Base-by-base conservation (phyloP, 176 grass and related monocot genomes). In the Oryza meridionalis region DNA sequence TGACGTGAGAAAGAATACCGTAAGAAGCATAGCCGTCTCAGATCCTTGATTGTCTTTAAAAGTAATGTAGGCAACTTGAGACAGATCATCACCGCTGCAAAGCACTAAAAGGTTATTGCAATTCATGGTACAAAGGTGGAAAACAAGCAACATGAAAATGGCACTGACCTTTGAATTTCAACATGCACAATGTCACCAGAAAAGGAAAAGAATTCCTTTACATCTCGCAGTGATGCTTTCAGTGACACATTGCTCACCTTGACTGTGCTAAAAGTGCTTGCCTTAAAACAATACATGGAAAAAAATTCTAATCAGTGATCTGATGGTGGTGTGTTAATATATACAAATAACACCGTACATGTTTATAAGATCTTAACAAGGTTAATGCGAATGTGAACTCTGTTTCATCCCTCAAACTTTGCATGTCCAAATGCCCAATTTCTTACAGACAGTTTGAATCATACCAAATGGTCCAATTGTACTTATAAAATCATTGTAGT, bases 21-120 rank as follows among this genome's bases (percentile, higher is more conserved):
- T 94, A 78, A 97, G 95, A 88, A 97, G 92, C 88, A 97, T 92
- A 21, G 95, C 95, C 8, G 88, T 97, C 84, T 94, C 95, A 77
- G 90, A 90, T 26, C 95, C 95, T 65, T 97, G 90, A 44, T 82
- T 86, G 67, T 94, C 86, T 69, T 92, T 94, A 78, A 97, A 97
- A 46, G 95, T 91, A 78, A 97, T 94, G 78, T 89, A 94, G 32
- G 95, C 92, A 81, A 89, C 91, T 87, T 97, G 95, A 90, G 95
- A 97, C 40, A 94, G 42, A 49, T 94, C 95, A 77, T 97, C 93
- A 0, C 88, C 82, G 53, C 95, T 97, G 82, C 58, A 90, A 69
- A 88, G 0, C 22, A 82, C 26, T 12, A 82, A 25, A 86, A 71
- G 19, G 73, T 86, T 67, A 86, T 59, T 59, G 22, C 15, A 65